Conservation (phyloP, 805 yeast genomes). For the Candida pseudoglaebosa region DNA sequence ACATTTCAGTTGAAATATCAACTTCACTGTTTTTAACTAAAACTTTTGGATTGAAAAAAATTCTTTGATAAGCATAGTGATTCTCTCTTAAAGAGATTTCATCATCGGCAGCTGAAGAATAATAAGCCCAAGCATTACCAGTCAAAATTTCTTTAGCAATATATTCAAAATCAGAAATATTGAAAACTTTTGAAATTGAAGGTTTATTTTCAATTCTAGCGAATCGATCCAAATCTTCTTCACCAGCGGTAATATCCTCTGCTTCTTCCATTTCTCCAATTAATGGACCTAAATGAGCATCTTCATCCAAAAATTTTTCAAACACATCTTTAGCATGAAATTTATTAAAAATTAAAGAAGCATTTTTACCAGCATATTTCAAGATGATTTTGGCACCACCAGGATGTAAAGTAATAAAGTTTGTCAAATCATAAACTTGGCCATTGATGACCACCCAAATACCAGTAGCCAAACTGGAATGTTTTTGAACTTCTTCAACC, state of each 20-base stretch:
- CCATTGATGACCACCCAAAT: slow-evolving; percentile 33
- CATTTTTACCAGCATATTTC: slow-evolving; percentile 60
- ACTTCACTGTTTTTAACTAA: slow-evolving; percentile 75
- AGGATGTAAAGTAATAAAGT: slow-evolving; percentile 43
- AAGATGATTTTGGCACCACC: slow-evolving; percentile 48
- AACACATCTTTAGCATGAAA: slow-evolving; percentile 31
- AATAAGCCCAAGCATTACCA: slow-evolving; percentile 41
- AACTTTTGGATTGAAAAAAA: slow-evolving; percentile 82
- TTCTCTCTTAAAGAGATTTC: slow-evolving; percentile 88
- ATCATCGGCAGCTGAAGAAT: slow-evolving; percentile 91
- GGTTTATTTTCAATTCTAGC: slow-evolving; percentile 19
- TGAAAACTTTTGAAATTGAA: slow-evolving; percentile 26
- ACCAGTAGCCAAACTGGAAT: slow-evolving; percentile 10
- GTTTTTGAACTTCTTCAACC: slow-evolving; percentile 15
- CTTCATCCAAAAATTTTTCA: slow-evolving; percentile 12
- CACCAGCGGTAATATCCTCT: slow-evolving; percentile 7
- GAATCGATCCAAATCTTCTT: slow-evolving; percentile 1
- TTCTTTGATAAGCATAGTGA: slow-evolving; percentile 82
- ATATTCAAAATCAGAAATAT: slow-evolving; percentile 37
- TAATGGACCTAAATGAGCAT: slow-evolving; percentile 9
- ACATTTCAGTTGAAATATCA: slow-evolving; percentile 63
- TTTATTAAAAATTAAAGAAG: slow-evolving; percentile 35
- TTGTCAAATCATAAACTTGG: slow-evolving; percentile 31
- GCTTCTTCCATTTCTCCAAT: slow-evolving; percentile 7
- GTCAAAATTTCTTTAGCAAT: slow-evolving; percentile 34